These are phyloP conservation scores for Entoloma clypeatum DNA, from an alignment of 1,284 basidiomycete genomes.

Conservation along the genomic window DNA sequence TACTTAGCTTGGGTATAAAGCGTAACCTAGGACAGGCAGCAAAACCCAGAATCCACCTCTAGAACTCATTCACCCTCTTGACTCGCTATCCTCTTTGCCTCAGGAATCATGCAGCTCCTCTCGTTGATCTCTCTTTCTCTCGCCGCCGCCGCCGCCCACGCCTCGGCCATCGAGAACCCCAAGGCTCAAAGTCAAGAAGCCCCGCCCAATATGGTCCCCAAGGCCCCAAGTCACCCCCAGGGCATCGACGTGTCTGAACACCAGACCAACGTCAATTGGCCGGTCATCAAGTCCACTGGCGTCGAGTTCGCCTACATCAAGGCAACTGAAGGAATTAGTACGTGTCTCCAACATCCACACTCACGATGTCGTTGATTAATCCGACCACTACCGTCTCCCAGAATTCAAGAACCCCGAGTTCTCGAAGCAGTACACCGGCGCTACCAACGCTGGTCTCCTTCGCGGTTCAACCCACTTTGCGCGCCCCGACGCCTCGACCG, in stretches of 20 bases:
- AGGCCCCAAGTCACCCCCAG: constrained; percentile 34
- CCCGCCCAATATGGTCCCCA: too few species aligned
- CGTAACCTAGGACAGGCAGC: too few species aligned
- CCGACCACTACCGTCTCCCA: constrained; percentile 11
- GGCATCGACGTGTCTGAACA: constrained; percentile 56
- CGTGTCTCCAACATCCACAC: neutral
- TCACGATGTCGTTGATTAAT: neutral
- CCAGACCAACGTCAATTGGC: constrained; percentile 52
- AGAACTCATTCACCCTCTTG: too few species aligned
- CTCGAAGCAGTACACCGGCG: constrained; percentile 46
- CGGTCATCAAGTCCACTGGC: constrained; percentile 47
- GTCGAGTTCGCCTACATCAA: constrained; percentile 61
- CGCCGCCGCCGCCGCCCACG: constrained; percentile 8
- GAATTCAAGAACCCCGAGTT: constrained; percentile 39
- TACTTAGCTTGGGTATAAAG: too few species aligned
- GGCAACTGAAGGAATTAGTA: constrained; percentile 55
- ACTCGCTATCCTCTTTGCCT: too few species aligned
- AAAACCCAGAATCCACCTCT: too few species aligned
- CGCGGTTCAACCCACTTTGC: constrained; percentile 62
- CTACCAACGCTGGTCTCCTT: constrained; percentile 51
- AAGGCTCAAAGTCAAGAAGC: too few species aligned
- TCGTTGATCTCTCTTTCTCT: constrained; percentile 9
- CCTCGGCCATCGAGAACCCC: constrained; percentile 2
- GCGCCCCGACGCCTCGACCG: constrained; percentile 44
- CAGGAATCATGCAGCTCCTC: too few species aligned